Conservation (phyloP, 2,329 filamentous ascomycete species). For the Paecilomyces fulvus region DNA sequence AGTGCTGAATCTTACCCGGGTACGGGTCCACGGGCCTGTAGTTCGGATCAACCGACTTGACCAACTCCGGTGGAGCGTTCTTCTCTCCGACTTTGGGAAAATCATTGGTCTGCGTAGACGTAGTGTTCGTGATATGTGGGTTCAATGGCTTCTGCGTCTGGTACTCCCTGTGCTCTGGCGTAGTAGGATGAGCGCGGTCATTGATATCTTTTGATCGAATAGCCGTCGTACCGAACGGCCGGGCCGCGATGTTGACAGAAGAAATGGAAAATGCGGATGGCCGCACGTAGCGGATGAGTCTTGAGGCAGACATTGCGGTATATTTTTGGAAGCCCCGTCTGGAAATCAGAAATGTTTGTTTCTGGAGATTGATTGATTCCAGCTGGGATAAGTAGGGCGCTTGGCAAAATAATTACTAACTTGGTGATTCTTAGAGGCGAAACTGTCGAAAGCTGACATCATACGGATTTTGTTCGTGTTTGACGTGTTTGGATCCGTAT, state of each 20-base stretch:
- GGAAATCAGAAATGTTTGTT: not conserved
- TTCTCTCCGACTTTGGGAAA: constrained; percentile 53
- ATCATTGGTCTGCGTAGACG: constrained; percentile 54
- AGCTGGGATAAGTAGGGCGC: not conserved
- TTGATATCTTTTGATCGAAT: constrained; percentile 32
- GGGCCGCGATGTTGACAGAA: constrained; percentile 17
- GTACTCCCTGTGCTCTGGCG: constrained; percentile 45
- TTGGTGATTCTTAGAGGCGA: constrained; percentile 1
- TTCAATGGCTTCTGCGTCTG: constrained; percentile 52
- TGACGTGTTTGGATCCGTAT: constrained; percentile 5
- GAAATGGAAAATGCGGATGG: constrained; percentile 19
- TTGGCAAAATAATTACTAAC: constrained; percentile 3
- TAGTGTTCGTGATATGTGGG: constrained; percentile 56
- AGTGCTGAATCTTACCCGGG: constrained; percentile 55
- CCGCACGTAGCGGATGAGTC: constrained; percentile 39
- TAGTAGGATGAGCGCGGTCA: constrained; percentile 45
- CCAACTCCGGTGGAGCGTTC: constrained; percentile 51
- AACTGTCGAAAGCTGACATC: constrained; percentile 6
- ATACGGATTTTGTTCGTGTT: constrained; percentile 4
- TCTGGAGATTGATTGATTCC: not conserved
- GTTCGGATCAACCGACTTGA: constrained; percentile 47
- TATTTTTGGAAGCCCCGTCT: not conserved
- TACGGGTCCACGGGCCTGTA: constrained; percentile 52
- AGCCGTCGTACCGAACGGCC: constrained; percentile 24
- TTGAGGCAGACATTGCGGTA: constrained; percentile 37